Percentiles rank a stretch among this genome's conserved stretches.
phyloP scores from a whole-genome alignment of 768 basidiomycete genomes.

The Suillus alpinus region DNA sequence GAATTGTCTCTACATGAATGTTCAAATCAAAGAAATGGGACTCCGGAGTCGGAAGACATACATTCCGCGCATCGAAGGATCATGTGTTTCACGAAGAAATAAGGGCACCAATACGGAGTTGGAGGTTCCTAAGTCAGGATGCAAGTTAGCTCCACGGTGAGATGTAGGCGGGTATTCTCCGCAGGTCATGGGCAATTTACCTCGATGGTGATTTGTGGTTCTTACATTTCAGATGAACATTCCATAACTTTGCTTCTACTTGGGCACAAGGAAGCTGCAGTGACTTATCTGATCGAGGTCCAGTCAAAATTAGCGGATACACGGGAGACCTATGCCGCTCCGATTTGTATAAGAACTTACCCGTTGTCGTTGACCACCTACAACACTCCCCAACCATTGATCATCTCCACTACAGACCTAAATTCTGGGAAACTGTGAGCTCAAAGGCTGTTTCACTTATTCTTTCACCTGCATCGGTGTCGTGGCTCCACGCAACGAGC shows the following conservation, averaged over 20 bases:
- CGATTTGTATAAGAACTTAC: not conserved
- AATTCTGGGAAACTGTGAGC: not conserved
- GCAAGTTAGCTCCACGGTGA: not conserved
- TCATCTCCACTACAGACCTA: not conserved
- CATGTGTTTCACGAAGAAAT: not conserved
- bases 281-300: not conserved
- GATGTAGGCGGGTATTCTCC: not conserved
- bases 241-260: not conserved
- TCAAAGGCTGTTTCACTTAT: not conserved
- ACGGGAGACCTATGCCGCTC: not conserved
- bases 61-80: not conserved
- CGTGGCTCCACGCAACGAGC: constrained; percentile 31
- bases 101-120: not conserved
- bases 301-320: not conserved
- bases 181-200: not conserved
- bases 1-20: not conserved
- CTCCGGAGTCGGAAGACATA: not conserved
- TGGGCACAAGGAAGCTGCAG: not conserved
- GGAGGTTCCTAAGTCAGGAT: not conserved
- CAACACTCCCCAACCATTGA: not conserved
- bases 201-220: not conserved
- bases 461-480: constrained; percentile 33
- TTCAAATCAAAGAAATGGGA: not conserved
- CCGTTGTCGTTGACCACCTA: not conserved
- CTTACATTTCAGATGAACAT: not conserved